Conservation (phyloP, 139 green algal species). For the Closterium sp. region DNA sequence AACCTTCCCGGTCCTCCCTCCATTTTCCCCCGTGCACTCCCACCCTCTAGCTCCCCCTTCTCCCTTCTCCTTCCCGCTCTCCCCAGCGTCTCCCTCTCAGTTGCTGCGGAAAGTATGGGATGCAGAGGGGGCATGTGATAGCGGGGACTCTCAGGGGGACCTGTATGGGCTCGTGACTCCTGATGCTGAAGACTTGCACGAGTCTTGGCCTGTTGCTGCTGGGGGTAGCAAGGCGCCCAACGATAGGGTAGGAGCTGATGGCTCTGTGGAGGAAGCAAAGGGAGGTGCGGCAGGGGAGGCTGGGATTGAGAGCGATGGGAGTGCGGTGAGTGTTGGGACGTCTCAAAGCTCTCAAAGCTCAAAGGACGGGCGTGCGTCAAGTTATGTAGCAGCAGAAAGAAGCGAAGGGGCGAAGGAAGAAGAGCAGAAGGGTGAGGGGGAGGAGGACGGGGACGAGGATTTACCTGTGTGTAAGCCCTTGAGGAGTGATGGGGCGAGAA, state of each 20-base stretch:
- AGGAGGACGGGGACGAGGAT: not conserved
- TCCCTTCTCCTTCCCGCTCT: not conserved
- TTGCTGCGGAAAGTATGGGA: not conserved
- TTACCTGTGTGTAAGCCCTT: not conserved
- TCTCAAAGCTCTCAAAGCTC: too few species aligned
- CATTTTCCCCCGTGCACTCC: not conserved
- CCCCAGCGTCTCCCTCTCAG: not conserved
- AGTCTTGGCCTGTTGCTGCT: not conserved
- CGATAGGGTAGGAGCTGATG: too few species aligned
- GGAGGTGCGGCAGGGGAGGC: too few species aligned
- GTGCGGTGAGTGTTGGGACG: too few species aligned
- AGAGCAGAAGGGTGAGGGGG: too few species aligned
- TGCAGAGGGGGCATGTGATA: not conserved
- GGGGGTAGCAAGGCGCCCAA: not conserved
- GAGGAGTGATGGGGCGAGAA: not conserved
- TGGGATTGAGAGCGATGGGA: too few species aligned
- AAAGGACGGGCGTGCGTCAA: not conserved
- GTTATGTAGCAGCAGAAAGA: not conserved
- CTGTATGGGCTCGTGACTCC: not conserved
- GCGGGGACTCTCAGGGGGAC: not conserved
- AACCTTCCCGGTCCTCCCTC: not conserved
- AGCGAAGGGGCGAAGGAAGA: not conserved
- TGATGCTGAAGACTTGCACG: not conserved
- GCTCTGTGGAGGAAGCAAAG: too few species aligned
- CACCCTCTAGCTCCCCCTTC: not conserved